Base-by-base conservation (phyloP, 1,139 yeast genomes). In the Pichia kudriavzevii region DNA sequence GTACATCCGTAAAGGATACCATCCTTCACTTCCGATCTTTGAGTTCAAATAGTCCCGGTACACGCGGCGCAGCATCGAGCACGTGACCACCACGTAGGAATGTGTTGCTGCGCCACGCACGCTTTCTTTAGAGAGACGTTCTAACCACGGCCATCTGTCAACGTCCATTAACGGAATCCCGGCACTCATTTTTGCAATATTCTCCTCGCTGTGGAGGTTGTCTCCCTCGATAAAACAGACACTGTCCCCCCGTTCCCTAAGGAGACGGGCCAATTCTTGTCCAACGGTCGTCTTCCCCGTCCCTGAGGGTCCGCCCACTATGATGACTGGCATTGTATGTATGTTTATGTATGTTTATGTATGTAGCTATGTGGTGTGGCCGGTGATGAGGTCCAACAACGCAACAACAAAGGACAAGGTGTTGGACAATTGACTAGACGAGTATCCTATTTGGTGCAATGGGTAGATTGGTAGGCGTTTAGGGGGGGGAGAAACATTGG, bases 131-230 rank as follows among this genome's bases (percentile, higher is more conserved):
- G 84, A 67, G 6, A 85, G 56, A 29, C 58, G 53, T 30, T 64
- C 58, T 20, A 91, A 65, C 98, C 98, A 91, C 1, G 71, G 91
- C 88, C 91, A 82, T 41, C 98, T 64, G 56, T 91, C 98, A 2
- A 77, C 93, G 53, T 91, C 97, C 0, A 76, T 73, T 39, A 91
- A 63, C 1, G 98, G 94, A 20, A 72, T 67, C 0, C 94, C 94
- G 16, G 63, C 47, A 2, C 81, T 60, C 98, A 91, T 91, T 56
- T 91, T 91, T 13, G 67, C 77, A 13, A 88, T 65, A 53, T 91
- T 91, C 44, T 36, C 40, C 24, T 38, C 22, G 1, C 94, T 87
- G 54, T 88, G 96, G 24, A 80, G 66, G 3, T 65, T 61, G 55
- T 91, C 98, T 8, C 97, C 98, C 56, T 91, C 98, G 12, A 87